phyloP scores from a whole-genome alignment of 2,329 filamentous ascomycete genomes.

The Paramyrothecium sp. region DNA sequence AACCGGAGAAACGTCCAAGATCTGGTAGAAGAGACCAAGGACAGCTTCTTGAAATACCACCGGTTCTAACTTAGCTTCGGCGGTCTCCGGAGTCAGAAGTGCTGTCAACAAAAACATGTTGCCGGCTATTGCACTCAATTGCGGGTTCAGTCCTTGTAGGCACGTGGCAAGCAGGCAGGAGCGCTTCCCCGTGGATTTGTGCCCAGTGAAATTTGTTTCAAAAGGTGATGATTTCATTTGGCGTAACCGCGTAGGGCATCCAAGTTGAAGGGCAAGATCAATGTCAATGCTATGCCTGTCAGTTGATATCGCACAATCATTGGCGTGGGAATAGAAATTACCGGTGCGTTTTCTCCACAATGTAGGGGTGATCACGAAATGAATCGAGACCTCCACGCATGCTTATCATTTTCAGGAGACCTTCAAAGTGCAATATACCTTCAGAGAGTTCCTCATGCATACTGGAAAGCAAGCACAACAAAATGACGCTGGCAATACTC shows the following conservation, averaged over 20 bases:
- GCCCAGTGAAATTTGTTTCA: not conserved
- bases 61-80: not conserved
- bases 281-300: slow-evolving; percentile 6
- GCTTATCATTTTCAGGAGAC: slow-evolving; percentile 24
- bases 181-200: not conserved
- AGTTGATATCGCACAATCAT: not conserved
- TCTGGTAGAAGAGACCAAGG: not conserved
- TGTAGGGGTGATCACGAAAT: slow-evolving; percentile 7
- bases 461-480: slow-evolving; percentile 20
- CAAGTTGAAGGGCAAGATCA: slow-evolving; percentile 6
- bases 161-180: not conserved
- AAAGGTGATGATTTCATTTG: too few relatives aligned
- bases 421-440: slow-evolving; percentile 25
- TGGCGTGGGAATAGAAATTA: not conserved
- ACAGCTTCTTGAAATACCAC: not conserved
- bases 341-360: slow-evolving; percentile 9
- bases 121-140: not conserved
- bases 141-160: not conserved
- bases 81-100: not conserved
- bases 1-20: not conserved
- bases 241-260: not conserved
- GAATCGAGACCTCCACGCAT: slow-evolving; percentile 25
- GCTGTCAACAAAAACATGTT: not conserved
- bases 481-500: slow-evolving; percentile 24
- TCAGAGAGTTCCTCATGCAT: slow-evolving; percentile 15